phyloP scores from a whole-genome alignment of 768 basidiomycete genomes.

The Leucosporidium yakuticum region DNA sequence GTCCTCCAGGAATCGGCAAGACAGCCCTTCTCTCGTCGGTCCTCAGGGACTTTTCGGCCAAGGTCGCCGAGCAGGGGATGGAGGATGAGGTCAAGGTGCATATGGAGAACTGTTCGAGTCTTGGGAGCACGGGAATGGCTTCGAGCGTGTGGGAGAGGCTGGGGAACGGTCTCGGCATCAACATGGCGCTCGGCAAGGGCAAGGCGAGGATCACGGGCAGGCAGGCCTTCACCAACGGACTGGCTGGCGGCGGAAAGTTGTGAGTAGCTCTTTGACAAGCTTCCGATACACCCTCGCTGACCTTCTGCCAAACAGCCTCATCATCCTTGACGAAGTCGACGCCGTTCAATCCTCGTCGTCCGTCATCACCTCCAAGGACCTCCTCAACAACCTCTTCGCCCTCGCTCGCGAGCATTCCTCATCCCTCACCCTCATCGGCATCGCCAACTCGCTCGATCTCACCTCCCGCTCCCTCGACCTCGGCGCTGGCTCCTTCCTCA shows the following conservation, averaged over 20 bases:
- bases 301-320: conserved; percentile 43
- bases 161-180: conserved; percentile 51
- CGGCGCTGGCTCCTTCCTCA: conserved; percentile 22
- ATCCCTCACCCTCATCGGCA: conserved; percentile 66
- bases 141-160: conserved; percentile 60
- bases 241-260: conserved; percentile 41
- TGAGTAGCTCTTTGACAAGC: conserved; percentile 51
- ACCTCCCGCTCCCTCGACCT: conserved; percentile 49
- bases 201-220: conserved; percentile 39
- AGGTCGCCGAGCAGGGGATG: conserved; percentile 41
- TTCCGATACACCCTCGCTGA: neutral
- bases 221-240: conserved; percentile 47
- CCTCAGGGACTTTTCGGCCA: conserved; percentile 43
- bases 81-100: conserved; percentile 48
- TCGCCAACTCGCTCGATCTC: conserved; percentile 83
- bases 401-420: conserved; percentile 55
- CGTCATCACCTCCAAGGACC: conserved; percentile 49
- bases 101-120: conserved; percentile 73
- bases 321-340: conserved; percentile 82
- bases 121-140: conserved; percentile 46
- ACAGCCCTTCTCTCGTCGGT: conserved; percentile 73
- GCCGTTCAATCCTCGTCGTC: conserved; percentile 58
- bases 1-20: conserved; percentile 87
- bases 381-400: conserved; percentile 60
- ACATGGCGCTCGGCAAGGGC: conserved; percentile 16